phyloP scores from a whole-genome alignment of 306 rosid genomes.

The Myrica gale region DNA sequence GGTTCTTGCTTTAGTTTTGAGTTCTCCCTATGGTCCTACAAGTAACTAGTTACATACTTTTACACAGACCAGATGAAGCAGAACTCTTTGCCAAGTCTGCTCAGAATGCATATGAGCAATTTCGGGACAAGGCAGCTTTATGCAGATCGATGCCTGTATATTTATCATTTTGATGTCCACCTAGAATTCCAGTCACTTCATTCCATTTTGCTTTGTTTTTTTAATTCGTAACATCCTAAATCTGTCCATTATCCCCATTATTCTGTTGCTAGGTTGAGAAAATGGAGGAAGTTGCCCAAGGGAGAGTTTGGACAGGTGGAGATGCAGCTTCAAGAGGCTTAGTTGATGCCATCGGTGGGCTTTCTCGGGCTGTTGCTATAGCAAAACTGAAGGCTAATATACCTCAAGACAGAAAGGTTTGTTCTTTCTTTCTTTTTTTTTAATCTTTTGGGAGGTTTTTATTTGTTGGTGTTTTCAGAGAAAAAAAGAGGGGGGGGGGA shows the following conservation, averaged over 20 bases:
- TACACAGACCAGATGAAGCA: conserved; percentile 84
- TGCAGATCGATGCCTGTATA: conserved; percentile 88
- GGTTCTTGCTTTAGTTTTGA: neutral
- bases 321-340: conserved; percentile 80
- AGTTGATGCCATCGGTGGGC: conserved; percentile 89
- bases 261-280: conserved; percentile 62
- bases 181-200: conserved; percentile 1
- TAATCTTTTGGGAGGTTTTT: neutral
- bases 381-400: conserved; percentile 91
- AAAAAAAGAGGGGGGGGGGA: no score
- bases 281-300: conserved; percentile 96
- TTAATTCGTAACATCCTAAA: neutral
- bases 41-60: neutral
- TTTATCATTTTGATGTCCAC: conserved; percentile 4
- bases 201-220: neutral
- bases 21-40: neutral
- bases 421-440: neutral
- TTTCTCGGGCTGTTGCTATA: conserved; percentile 85
- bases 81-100: conserved; percentile 81
- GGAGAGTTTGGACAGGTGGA: conserved; percentile 88
- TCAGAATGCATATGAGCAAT: conserved; percentile 68
- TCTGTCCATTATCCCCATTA: neutral
- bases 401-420: conserved; percentile 76
- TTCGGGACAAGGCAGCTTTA: conserved; percentile 85
- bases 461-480: no score